Conservation (phyloP, 768 basidiomycete genomes). For the Suillus brevipes region DNA sequence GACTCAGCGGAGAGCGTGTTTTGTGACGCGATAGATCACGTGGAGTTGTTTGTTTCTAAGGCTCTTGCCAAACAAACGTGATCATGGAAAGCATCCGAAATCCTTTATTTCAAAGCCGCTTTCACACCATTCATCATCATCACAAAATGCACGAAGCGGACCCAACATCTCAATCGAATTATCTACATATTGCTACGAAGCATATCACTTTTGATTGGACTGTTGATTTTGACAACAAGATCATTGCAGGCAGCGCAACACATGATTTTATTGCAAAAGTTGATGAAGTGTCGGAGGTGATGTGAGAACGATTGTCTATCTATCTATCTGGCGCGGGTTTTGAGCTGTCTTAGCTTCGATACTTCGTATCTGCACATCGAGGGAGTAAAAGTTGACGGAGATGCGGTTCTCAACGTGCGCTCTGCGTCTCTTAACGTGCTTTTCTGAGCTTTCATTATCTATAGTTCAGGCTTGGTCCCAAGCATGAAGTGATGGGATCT, state of each 20-base stretch:
- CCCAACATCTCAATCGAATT: slow-evolving; percentile 60
- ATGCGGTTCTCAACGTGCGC: slow-evolving; percentile 28
- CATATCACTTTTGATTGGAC: slow-evolving; percentile 58
- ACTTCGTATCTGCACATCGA: slow-evolving; percentile 47
- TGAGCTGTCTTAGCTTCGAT: slow-evolving; percentile 46
- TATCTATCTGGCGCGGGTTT: neutral
- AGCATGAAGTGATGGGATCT: slow-evolving; percentile 42
- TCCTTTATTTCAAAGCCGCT: neutral
- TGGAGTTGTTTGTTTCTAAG: slow-evolving; percentile 15
- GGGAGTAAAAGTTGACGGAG: slow-evolving; percentile 39
- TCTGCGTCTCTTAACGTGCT: neutral
- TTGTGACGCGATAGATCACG: slow-evolving; percentile 17
- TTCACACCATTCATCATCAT: neutral
- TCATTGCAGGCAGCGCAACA: slow-evolving; percentile 48
- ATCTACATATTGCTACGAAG: slow-evolving; percentile 44
- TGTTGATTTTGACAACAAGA: slow-evolving; percentile 50
- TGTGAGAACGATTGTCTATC: slow-evolving; percentile 32
- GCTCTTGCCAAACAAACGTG: slow-evolving; percentile 16
- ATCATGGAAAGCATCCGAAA: neutral
- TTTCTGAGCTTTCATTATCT: neutral
- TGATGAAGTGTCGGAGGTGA: slow-evolving; percentile 40
- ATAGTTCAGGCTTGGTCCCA: slow-evolving; percentile 30
- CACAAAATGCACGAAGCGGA: slow-evolving; percentile 27
- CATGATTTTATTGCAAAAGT: slow-evolving; percentile 42
- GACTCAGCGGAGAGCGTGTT: no score